Evolutionary conservation across 371 early-diverging fungal genomes (phyloP).

Genomic region (Syncephalastrum racemosum): DNA sequence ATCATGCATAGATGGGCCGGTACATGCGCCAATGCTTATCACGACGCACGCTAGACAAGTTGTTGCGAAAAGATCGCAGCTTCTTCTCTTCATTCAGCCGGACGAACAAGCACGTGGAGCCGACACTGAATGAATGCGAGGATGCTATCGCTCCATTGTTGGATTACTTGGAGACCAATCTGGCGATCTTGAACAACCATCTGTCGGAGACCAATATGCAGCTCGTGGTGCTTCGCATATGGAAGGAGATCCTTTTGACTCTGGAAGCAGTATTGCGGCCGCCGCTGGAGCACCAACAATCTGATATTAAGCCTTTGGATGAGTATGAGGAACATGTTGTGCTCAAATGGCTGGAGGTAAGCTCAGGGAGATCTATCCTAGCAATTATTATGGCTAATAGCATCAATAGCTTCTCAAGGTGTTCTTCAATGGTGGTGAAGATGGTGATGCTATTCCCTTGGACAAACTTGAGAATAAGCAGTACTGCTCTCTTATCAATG

Average conservation of each 20-base stretch:
- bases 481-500: conserved; percentile 60
- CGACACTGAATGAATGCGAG: conserved; percentile 71
- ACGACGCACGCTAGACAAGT: conserved; percentile 35
- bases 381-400: not conserved
- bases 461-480: conserved; percentile 74
- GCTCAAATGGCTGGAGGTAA: conserved; percentile 69
- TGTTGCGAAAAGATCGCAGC: conserved; percentile 42
- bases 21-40: conserved; percentile 64
- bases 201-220: conserved; percentile 81
- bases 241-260: conserved; percentile 81
- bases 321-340: conserved; percentile 75
- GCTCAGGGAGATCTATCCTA: not conserved
- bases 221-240: conserved; percentile 76
- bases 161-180: conserved; percentile 87
- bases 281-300: conserved; percentile 62
- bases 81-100: conserved; percentile 45
- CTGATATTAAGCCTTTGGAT: conserved; percentile 63
- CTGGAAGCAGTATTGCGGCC: conserved; percentile 80
- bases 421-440: conserved; percentile 87
- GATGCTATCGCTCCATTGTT: conserved; percentile 73
- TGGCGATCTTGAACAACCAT: conserved; percentile 73
- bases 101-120: conserved; percentile 30
- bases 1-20: conserved; percentile 45
- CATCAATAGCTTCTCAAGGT: conserved; percentile 67
- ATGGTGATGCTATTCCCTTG: conserved; percentile 75